Conservation (phyloP, 2,329 filamentous ascomycete genomes). For the Colletotrichum cuscutae region DNA sequence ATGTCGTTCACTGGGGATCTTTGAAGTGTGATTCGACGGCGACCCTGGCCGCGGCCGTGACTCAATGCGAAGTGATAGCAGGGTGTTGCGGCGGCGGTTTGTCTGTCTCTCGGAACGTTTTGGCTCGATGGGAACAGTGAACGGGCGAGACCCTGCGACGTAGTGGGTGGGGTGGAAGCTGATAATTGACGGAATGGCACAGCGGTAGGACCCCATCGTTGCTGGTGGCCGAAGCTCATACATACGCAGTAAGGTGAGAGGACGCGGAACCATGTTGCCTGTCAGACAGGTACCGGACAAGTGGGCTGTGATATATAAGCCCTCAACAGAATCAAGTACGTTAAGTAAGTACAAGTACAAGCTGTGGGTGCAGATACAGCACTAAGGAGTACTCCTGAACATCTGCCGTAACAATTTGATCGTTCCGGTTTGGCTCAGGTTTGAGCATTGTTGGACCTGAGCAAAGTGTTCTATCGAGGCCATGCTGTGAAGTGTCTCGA, state of each 20-base stretch:
- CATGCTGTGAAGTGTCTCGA: neutral
- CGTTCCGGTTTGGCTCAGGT: constrained; percentile 14
- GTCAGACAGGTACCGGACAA: neutral
- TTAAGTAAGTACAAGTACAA: neutral
- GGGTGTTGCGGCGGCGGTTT: constrained; percentile 20
- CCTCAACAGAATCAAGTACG: neutral
- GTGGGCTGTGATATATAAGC: neutral
- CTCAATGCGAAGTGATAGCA: constrained; percentile 30
- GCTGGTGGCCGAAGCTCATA: neutral
- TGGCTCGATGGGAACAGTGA: neutral
- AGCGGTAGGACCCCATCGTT: neutral
- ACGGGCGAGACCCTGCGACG: constrained; percentile 3
- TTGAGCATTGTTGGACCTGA: constrained; percentile 2
- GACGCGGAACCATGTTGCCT: neutral
- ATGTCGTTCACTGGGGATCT: neutral
- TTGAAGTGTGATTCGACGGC: constrained; percentile 12
- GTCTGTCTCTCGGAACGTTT: constrained; percentile 10
- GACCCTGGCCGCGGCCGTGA: constrained; percentile 22
- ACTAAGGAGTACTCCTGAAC: neutral
- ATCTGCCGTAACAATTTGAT: neutral
- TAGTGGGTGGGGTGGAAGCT: constrained; percentile 12
- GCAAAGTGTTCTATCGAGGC: neutral
- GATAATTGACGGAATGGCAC: constrained; percentile 6
- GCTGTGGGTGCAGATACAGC: neutral
- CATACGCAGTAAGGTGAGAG: neutral